Conservation (phyloP, 129 eudicot genomes). For the Flaveria bidentis region DNA sequence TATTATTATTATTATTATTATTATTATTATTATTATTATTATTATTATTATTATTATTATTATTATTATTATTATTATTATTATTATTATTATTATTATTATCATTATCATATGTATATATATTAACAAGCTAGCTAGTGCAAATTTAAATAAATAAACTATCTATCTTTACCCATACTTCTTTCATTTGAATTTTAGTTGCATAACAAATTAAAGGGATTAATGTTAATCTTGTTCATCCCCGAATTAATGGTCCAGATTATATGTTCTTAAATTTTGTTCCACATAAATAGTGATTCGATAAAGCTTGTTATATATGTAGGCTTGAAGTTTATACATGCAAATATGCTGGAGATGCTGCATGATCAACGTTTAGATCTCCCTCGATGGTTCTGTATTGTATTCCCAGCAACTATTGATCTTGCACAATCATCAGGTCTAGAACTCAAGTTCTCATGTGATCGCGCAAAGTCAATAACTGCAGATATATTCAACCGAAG, state of each 20-base stretch:
- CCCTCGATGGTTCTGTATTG: slow-evolving; percentile 53
- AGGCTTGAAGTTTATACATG: slow-evolving; percentile 48
- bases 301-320: not conserved
- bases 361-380: slow-evolving; percentile 22
- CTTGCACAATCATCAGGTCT: slow-evolving; percentile 38
- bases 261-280: too few relatives aligned
- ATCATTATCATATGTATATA: too few relatives aligned
- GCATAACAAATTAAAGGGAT: too few relatives aligned
- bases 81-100: too few relatives aligned
- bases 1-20: too few relatives aligned
- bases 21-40: too few relatives aligned
- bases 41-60: too few relatives aligned
- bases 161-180: not conserved
- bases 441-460: slow-evolving; percentile 33
- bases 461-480: slow-evolving; percentile 19
- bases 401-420: slow-evolving; percentile 55
- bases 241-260: too few relatives aligned
- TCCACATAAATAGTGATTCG: not conserved
- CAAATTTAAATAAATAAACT: not conserved
- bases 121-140: not conserved
- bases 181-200: too few relatives aligned
- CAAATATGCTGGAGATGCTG: slow-evolving; percentile 38
- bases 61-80: too few relatives aligned
- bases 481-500: slow-evolving; percentile 27
- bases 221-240: too few relatives aligned